Percentiles rank a stretch among this genome's conserved stretches.
Conservation (phyloP, 768 basidiomycete species). For the Kwoniella heveanensis region DNA sequence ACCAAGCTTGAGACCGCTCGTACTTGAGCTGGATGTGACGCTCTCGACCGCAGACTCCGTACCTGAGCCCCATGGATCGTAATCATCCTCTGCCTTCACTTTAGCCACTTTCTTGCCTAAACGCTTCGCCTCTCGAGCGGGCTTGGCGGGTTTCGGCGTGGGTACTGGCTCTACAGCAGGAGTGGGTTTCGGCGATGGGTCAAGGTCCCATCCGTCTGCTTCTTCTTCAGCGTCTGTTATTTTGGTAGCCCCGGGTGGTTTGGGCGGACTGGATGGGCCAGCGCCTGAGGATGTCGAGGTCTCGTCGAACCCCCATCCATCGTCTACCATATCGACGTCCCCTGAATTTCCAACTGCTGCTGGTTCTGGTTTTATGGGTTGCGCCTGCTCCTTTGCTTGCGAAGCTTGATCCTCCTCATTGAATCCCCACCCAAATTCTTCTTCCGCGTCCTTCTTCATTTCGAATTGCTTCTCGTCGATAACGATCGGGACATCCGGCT, state of each 20-base stretch:
- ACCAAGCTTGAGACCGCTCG: neutral
- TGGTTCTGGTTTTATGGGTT: neutral
- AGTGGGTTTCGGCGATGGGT: slow-evolving; percentile 50
- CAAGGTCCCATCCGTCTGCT: slow-evolving; percentile 65
- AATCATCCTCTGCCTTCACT: slow-evolving; percentile 28
- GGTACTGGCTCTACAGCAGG: slow-evolving; percentile 56
- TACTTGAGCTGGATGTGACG: neutral
- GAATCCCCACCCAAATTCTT: slow-evolving; percentile 50
- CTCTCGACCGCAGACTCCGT: slow-evolving; percentile 15
- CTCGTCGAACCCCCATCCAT: slow-evolving; percentile 62
- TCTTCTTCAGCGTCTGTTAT: slow-evolving; percentile 18
- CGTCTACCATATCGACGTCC: slow-evolving; percentile 40
- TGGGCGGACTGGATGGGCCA: slow-evolving; percentile 17
- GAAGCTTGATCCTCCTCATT: neutral
- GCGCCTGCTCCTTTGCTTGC: neutral
- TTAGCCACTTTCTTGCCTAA: slow-evolving; percentile 49
- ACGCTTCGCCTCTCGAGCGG: slow-evolving; percentile 66
- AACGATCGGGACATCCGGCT: slow-evolving; percentile 9
- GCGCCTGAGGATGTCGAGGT: slow-evolving; percentile 29
- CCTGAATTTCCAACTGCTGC: slow-evolving; percentile 15
- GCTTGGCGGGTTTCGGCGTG: slow-evolving; percentile 63
- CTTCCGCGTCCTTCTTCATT: slow-evolving; percentile 25
- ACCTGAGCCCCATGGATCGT: slow-evolving; percentile 35
- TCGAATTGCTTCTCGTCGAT: neutral
- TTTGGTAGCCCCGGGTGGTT: slow-evolving; percentile 12